phyloP scores from a whole-genome alignment of 1,284 basidiomycete species.

The Heterobasidion parviporum region DNA sequence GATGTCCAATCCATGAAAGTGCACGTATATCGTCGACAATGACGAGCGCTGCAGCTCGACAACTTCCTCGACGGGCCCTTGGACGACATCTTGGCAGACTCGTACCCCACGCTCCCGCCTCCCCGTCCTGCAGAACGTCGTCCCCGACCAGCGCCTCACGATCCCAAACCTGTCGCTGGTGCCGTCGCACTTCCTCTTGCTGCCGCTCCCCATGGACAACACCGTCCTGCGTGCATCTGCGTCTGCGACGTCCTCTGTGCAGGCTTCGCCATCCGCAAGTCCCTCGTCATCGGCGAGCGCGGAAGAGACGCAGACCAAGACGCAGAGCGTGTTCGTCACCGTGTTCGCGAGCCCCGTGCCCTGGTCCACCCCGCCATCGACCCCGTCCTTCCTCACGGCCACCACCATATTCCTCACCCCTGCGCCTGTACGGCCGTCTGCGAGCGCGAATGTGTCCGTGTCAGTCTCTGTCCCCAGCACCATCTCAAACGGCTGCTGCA shows the following conservation, averaged over 20 bases:
- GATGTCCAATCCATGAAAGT: constrained; percentile 60
- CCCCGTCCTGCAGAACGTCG: constrained; percentile 2
- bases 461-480: neutral
- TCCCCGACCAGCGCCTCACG: neutral
- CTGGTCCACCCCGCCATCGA: neutral
- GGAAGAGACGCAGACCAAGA: constrained; percentile 17
- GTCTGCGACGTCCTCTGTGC: neutral
- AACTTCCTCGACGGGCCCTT: constrained; percentile 54
- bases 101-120: constrained; percentile 16
- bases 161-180: constrained; percentile 7
- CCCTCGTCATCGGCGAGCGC: neutral
- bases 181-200: neutral
- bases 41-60: constrained; percentile 43
- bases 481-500: no score
- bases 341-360: constrained; percentile 12
- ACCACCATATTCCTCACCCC: constrained; percentile 1
- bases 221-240: no score
- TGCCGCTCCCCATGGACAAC: no score
- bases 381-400: no score
- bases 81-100: constrained; percentile 55
- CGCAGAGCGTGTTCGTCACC: constrained; percentile 12
- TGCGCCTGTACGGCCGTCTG: neutral
- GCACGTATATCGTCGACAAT: constrained; percentile 60
- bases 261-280: neutral
- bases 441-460: no score